Conservation (phyloP, 495 filamentous ascomycete species). For the Podospora fimiseda region DNA sequence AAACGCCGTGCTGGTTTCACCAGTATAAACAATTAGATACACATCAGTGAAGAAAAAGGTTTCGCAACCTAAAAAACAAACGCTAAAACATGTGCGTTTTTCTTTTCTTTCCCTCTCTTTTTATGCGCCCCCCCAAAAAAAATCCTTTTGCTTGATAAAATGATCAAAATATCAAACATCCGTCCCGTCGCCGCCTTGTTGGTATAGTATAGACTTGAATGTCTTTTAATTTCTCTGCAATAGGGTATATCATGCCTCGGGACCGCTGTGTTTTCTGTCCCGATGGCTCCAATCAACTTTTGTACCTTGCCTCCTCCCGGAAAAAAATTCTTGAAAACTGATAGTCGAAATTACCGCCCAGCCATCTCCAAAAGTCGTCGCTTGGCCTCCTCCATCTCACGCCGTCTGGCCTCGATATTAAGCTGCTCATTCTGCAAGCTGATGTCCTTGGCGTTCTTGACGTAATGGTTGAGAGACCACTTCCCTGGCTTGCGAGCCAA, state of each 20-base stretch:
- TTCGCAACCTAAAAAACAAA: background rate
- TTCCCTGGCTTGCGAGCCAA: conserved; percentile 32
- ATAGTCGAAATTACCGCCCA: conserved; percentile 3
- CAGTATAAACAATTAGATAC: background rate
- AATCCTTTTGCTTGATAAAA: background rate
- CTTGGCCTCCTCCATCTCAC: conserved; percentile 34
- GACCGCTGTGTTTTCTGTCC: no score
- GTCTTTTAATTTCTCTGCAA: no score
- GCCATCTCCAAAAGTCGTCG: conserved; percentile 26
- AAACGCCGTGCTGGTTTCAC: no score
- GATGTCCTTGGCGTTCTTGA: conserved; percentile 27
- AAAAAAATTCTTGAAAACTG: background rate
- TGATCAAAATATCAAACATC: background rate
- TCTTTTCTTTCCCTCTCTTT: no score
- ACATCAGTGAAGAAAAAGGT: background rate
- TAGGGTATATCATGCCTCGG: no score
- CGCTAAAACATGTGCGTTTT: no score
- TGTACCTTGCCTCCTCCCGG: no score
- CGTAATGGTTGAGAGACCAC: conserved; percentile 32
- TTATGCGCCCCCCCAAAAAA: background rate
- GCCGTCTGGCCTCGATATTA: conserved; percentile 16
- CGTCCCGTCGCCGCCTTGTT: background rate
- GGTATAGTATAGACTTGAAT: no score
- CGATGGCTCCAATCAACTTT: no score
- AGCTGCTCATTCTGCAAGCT: conserved; percentile 1